Base-by-base conservation (phyloP, 2,329 filamentous ascomycete species). In the Aureobasidium mangrovei region DNA sequence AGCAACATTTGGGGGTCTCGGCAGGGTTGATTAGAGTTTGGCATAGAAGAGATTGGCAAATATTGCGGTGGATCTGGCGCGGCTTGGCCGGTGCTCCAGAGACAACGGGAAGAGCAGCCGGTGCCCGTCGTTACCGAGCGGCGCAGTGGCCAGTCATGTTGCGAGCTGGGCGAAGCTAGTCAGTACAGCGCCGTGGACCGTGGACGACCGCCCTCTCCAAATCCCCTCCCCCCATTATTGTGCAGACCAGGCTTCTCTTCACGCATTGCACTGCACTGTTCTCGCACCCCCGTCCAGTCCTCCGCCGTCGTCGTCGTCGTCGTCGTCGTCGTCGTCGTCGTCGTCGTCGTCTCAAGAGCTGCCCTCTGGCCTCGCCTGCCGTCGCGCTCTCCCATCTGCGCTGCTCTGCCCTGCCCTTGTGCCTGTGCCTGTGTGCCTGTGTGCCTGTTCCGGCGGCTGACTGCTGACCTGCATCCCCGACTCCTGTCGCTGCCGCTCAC, bases 401-500 rank as follows among this genome's bases (percentile, higher is more conserved):
- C 43, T 43, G 33, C 33, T 47, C 53, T 47, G 38, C 40, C 31
- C 36, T 39, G n/a, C 40, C 40, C 9, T 43, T 43, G 27, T 26
- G 40, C 40, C n/a, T 43, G n/a, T 43, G 8, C 18, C 40, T 18
- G 18, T 18, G 18, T 18, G 18, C 18, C 18, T 18, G 18, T 18
- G 18, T 18, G 18, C 18, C 18, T 18, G 18, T 18, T 18, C 18
- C 47, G 36, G 38, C 46, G 47, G 33, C 47, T 42, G 47, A 51
- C 42, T 51, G 47, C 47, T 51, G 47, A 51, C 47, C 38, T 51
- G 47, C 53, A 45, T 40, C 36, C 38, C 43, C 43, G 38, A 32
- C 44, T 53, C 53, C 29, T 55, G 32, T 47, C 53, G 42, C 53
- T 48, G 33, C 26, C 40, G 36, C 47, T 42, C 47, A 32, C 47